Evolutionary conservation across 148 eudicot genomes (phyloP), one percentile per base, ranked within the genome.

Genomic region (Spergularia marina): DNA sequence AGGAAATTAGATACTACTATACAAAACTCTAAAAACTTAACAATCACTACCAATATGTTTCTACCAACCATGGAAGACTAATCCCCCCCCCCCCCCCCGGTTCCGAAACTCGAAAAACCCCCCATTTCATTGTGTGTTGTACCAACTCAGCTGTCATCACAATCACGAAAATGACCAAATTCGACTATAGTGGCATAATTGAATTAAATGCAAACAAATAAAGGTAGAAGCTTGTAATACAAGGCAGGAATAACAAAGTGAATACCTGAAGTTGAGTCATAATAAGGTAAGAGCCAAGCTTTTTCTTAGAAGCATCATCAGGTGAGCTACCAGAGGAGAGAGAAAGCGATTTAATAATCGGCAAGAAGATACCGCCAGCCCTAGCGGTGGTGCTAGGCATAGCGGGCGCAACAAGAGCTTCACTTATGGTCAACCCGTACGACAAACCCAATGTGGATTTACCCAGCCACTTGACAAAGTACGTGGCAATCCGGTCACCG

Each of bases 371-470:
- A 0, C 98, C 97, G 10, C 98, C 98, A 16, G 97, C 98, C 67
- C 98, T 86, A 0, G 97, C 98, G 0, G 98, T 94, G 5, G 98
- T 94, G 56, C 97, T 91, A 0, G 97, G 98, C 98, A 94, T 94
- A 17, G 97, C 98, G 21, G 98, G 98, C 7, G 98, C 97, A 68
- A 94, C 92, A 53, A 94, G 81, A 0, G 94, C 87, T 68, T 94
- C 98, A 61, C 97, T 90, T 53, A 90, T 13, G 3, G 97, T 82
- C 85, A 94, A 77, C 59, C 98, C 97, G 65, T 94, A 94, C 0
- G 93, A 86, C 91, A 94, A 76, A 18, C 98, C 98, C 12, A 94
- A 60, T 0, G 98, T 94, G 23, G 91, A 88, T 74, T 89, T 89
- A 54, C 98, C 98, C 25, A 90, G 52, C 95, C 91, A 90, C 79